phyloP scores from a whole-genome alignment of 176 grass and related monocot species.

The Phyllostachys edulis region DNA sequence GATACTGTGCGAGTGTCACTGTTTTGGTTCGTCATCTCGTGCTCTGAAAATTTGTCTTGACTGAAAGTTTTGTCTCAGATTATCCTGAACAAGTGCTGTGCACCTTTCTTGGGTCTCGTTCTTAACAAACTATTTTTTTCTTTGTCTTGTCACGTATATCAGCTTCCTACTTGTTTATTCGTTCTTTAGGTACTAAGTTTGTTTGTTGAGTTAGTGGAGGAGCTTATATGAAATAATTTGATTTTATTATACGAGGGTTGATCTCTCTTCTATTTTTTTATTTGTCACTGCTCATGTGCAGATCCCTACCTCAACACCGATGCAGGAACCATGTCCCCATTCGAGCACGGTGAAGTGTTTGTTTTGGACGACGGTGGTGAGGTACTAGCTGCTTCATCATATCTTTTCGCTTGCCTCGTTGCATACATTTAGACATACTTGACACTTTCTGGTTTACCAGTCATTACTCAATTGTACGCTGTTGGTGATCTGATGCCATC shows the following conservation, averaged over 20 bases:
- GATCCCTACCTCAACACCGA: constrained; percentile 99
- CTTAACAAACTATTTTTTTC: constrained; percentile 14
- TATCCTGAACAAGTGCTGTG: constrained; percentile 31
- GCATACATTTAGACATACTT: background rate
- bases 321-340: constrained; percentile 98
- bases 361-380: constrained; percentile 97
- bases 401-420: background rate
- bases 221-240: constrained; percentile 9
- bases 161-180: constrained; percentile 7
- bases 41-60: constrained; percentile 26
- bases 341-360: constrained; percentile 97
- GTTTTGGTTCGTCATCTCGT: constrained; percentile 43
- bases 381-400: constrained; percentile 48
- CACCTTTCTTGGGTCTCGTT: constrained; percentile 33
- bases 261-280: constrained; percentile 1
- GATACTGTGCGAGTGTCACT: constrained; percentile 42
- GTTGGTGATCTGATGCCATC: background rate
- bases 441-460: background rate
- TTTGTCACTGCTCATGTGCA: constrained; percentile 39
- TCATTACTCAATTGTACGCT: background rate
- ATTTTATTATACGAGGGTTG: background rate
- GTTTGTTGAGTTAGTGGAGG: background rate
- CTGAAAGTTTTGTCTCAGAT: constrained; percentile 19
- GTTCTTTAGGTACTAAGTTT: background rate
- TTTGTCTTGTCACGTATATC: constrained; percentile 19